Evolutionary conservation across 306 rosid genomes (phyloP).

Genomic region (Canavalia gladiata): DNA sequence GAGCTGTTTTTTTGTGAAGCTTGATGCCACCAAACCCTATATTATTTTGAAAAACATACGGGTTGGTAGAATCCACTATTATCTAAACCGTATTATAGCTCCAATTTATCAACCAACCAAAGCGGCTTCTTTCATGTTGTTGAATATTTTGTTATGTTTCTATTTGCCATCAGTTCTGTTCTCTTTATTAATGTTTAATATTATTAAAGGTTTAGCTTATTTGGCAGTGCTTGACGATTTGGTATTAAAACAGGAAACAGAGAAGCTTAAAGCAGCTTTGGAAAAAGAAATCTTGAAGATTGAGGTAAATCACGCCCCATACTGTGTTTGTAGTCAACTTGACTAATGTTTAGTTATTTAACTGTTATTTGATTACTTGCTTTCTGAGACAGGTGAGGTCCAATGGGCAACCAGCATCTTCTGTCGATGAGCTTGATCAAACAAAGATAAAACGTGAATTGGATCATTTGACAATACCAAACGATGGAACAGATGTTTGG

Average conservation of each 20-base stretch:
- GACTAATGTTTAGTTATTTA: constrained; percentile 32
- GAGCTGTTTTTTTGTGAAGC: constrained; percentile 18
- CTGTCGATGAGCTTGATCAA: constrained; percentile 63
- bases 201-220: constrained; percentile 31
- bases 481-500: constrained; percentile 96
- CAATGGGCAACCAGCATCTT: constrained; percentile 58
- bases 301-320: constrained; percentile 65
- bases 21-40: constrained; percentile 11
- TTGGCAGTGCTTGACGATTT: constrained; percentile 45
- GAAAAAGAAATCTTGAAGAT: constrained; percentile 72
- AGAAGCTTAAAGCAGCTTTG: constrained; percentile 73
- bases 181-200: constrained; percentile 25
- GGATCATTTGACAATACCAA: constrained; percentile 76
- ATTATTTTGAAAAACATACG: constrained; percentile 25
- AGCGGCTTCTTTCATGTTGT: constrained; percentile 38
- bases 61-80: constrained; percentile 2
- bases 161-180: constrained; percentile 30
- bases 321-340: constrained; percentile 38
- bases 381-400: constrained; percentile 74
- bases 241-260: constrained; percentile 79
- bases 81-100: constrained; percentile 1
- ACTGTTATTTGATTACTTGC: constrained; percentile 33
- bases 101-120: constrained; percentile 10
- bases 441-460: constrained; percentile 62
- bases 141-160: constrained; percentile 14